phyloP scores from a whole-genome alignment of 2,329 filamentous ascomycete species.

The Pseudogymnoascus sp. region DNA sequence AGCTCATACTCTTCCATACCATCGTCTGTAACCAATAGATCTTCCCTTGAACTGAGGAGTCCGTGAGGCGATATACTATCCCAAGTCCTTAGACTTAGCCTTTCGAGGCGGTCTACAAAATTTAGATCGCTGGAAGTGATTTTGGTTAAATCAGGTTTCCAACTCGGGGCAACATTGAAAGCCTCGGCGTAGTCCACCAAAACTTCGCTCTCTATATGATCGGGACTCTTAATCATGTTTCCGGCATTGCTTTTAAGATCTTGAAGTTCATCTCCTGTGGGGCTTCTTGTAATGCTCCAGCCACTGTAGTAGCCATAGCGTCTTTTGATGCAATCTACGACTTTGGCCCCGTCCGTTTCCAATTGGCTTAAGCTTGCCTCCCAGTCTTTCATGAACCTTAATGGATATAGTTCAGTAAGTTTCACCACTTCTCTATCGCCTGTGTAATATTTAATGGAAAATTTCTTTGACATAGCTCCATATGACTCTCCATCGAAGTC shows the following conservation, averaged over 20 bases:
- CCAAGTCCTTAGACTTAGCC: conserved; percentile 35
- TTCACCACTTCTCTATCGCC: conserved; percentile 15
- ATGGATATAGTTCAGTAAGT: conserved; percentile 13
- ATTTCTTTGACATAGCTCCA: neutral
- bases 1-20: conserved; percentile 40
- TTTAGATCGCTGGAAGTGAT: conserved; percentile 35
- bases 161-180: conserved; percentile 21
- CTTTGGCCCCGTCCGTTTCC: conserved; percentile 8
- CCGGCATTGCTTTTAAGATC: neutral
- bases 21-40: conserved; percentile 38
- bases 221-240: conserved; percentile 6
- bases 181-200: conserved; percentile 25
- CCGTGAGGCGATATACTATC: conserved; percentile 40
- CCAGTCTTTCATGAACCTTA: conserved; percentile 13
- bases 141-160: conserved; percentile 35
- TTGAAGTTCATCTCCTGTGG: neutral
- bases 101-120: conserved; percentile 37
- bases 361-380: neutral
- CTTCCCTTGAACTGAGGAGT: conserved; percentile 26
- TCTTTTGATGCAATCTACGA: conserved; percentile 2
- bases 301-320: conserved; percentile 13
- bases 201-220: conserved; percentile 23
- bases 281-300: conserved; percentile 12
- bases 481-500: conserved; percentile 11
- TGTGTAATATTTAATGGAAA: neutral